Conservation (phyloP, 2,329 filamentous ascomycete species). For the Fusarium sp. region DNA sequence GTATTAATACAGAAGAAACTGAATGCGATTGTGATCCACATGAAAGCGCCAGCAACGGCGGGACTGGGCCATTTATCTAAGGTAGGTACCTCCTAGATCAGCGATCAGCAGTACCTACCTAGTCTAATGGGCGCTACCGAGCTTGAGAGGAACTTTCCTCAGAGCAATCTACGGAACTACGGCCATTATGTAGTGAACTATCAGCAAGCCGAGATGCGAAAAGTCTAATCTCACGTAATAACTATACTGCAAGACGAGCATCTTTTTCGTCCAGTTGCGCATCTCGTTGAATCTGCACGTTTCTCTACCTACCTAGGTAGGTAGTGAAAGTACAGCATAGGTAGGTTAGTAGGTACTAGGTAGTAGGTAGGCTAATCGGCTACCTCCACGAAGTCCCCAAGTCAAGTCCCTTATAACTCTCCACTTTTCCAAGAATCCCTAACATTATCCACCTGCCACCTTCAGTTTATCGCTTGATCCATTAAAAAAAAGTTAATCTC, state of each 20-base stretch:
- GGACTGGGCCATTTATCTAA: slow-evolving; percentile 30
- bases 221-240: too few relatives aligned
- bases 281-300: too few relatives aligned
- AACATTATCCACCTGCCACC: slow-evolving; percentile 4
- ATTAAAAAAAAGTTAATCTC: slow-evolving; percentile 34
- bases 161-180: neutral
- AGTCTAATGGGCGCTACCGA: slow-evolving; percentile 12
- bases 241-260: too few relatives aligned
- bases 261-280: too few relatives aligned
- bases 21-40: slow-evolving; percentile 32
- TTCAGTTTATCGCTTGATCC: slow-evolving; percentile 3
- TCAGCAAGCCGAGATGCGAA: too few relatives aligned
- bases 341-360: too few relatives aligned
- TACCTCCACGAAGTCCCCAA: neutral
- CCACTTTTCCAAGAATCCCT: slow-evolving; percentile 10
- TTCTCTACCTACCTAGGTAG: too few relatives aligned
- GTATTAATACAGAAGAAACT: slow-evolving; percentile 14
- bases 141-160: neutral
- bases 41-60: slow-evolving; percentile 29
- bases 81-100: neutral
- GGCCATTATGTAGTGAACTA: neutral
- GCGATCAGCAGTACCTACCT: neutral
- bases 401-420: neutral
- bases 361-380: too few relatives aligned
- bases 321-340: neutral